Percentiles rank a stretch among this genome's conserved stretches.
Evolutionary conservation across 2,329 filamentous ascomycete species (phyloP).

Genomic region (Calonectria hongkongensis): DNA sequence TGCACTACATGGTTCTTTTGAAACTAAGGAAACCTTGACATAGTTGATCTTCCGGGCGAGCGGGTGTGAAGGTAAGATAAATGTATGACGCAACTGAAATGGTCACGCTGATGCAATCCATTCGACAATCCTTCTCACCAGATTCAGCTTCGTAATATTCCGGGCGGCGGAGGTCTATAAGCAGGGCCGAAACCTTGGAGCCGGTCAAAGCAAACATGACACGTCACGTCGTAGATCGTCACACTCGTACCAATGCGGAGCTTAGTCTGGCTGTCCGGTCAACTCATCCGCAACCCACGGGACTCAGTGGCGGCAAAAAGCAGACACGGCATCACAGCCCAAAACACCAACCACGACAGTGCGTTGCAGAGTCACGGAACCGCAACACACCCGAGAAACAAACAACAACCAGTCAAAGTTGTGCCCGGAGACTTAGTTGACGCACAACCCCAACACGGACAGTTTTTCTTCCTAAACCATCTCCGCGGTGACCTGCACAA

Average conservation of each 20-base stretch:
- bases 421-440: background rate
- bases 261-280: background rate
- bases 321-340: background rate
- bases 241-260: background rate
- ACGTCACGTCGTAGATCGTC: background rate
- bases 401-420: background rate
- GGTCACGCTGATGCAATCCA: too few relatives aligned
- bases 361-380: conserved; percentile 9
- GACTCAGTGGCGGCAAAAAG: background rate
- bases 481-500: background rate
- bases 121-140: background rate
- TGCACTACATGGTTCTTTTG: too few relatives aligned
- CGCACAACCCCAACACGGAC: conserved; percentile 12
- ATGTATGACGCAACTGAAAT: background rate
- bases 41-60: background rate
- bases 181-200: background rate
- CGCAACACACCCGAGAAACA: background rate
- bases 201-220: background rate
- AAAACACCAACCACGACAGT: conserved; percentile 3
- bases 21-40: too few relatives aligned
- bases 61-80: background rate
- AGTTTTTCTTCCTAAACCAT: conserved; percentile 1
- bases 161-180: background rate
- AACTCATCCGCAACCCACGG: background rate
- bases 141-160: background rate